Percentiles rank a stretch among this genome's conserved stretches.
Conservation (phyloP, 495 filamentous ascomycete species). For the Sordaria brevicollis region DNA sequence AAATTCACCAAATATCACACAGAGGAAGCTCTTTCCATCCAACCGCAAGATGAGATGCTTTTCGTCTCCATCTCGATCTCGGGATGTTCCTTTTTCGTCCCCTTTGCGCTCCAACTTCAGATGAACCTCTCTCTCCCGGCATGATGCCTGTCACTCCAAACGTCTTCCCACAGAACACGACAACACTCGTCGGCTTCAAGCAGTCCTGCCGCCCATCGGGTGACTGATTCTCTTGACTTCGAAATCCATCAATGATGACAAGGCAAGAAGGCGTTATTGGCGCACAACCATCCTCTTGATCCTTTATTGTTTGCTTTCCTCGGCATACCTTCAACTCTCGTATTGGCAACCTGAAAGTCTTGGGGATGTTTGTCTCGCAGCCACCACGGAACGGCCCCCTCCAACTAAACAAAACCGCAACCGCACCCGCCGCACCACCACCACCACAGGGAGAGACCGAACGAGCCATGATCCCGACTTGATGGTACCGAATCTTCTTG, state of each 20-base stretch:
- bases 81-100: neutral
- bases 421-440: neutral
- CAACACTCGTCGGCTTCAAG: neutral
- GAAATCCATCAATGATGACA: neutral
- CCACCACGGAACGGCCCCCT: neutral
- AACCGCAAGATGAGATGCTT: too few relatives aligned
- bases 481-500: neutral
- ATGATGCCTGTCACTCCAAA: neutral
- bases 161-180: neutral
- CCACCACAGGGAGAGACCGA: neutral
- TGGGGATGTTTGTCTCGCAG: neutral
- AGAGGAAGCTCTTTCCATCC: too few relatives aligned
- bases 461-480: neutral
- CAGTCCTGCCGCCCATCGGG: neutral
- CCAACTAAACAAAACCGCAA: neutral
- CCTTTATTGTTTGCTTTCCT: neutral
- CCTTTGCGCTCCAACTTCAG: neutral
- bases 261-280: neutral
- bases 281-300: neutral
- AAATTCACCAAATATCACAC: too few relatives aligned
- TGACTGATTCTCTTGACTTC: neutral
- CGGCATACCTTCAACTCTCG: neutral
- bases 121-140: neutral
- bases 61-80: neutral
- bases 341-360: neutral